These are phyloP conservation scores for Nicotiana rustica DNA, from an alignment of 305 asterid genomes.

Conservation along the genomic window DNA sequence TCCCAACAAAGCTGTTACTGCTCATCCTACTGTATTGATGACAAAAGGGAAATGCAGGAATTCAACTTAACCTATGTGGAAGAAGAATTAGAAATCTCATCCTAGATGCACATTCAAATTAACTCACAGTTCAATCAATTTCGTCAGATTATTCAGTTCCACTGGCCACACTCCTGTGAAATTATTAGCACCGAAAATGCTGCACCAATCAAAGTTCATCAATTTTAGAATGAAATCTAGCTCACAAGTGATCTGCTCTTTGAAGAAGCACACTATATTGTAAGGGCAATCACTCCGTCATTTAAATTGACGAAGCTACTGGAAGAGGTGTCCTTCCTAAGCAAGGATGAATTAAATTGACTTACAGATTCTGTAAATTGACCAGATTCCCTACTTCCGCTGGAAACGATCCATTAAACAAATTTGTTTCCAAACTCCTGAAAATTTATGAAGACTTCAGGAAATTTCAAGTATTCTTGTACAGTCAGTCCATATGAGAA, in stretches of 20 bases:
- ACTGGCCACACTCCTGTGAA: slow-evolving; percentile 59
- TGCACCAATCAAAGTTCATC: slow-evolving; percentile 40
- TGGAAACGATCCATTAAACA: slow-evolving; percentile 59
- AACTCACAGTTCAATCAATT: slow-evolving; percentile 59
- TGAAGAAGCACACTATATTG: background rate
- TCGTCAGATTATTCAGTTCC: slow-evolving; percentile 50
- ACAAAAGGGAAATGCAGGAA: slow-evolving; percentile 14
- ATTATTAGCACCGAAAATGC: slow-evolving; percentile 55
- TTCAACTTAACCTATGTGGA: slow-evolving; percentile 17
- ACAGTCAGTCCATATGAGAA: background rate
- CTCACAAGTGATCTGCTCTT: background rate
- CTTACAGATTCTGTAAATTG: slow-evolving; percentile 61
- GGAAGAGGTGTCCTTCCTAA: background rate
- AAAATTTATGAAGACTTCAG: slow-evolving; percentile 31
- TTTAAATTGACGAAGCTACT: background rate
- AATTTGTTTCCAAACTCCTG: slow-evolving; percentile 64
- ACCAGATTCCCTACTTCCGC: slow-evolving; percentile 61
- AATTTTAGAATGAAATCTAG: background rate
- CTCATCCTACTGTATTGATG: slow-evolving; percentile 52
- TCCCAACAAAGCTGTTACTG: slow-evolving; percentile 61
- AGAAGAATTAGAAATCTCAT: background rate
- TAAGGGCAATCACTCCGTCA: background rate
- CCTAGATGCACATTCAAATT: background rate
- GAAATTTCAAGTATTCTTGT: slow-evolving; percentile 5
- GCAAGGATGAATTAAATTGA: background rate